A percentile compares a stretch with the other conserved stretches of the same genome.
These are phyloP conservation scores for Ophiostoma triangulosporum DNA, from an alignment of 2,329 filamentous ascomycete species.

Conservation along the genomic window DNA sequence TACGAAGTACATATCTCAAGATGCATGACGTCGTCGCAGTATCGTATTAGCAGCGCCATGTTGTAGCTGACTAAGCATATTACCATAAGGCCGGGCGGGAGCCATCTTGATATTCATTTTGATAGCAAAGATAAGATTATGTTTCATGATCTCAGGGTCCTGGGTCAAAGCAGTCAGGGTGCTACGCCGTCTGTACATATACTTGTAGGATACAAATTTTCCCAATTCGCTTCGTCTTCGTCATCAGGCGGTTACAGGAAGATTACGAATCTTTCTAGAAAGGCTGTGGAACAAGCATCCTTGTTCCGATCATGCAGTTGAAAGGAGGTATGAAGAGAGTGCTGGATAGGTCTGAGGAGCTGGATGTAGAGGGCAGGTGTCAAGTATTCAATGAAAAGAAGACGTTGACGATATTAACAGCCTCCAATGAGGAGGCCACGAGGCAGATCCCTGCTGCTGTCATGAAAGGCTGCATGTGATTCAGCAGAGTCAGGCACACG, in stretches of 20 bases:
- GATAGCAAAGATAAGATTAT: neutral
- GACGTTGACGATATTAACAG: too few relatives aligned
- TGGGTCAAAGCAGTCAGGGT: neutral
- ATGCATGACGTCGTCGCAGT: too few relatives aligned
- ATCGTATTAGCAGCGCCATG: too few relatives aligned
- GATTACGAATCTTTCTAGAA: constrained; percentile 9
- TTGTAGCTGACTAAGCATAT: too few relatives aligned
- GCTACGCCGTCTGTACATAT: neutral
- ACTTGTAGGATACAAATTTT: neutral
- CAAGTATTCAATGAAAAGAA: neutral
- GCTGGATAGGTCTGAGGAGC: too few relatives aligned
- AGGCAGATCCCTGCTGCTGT: neutral
- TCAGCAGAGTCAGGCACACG: too few relatives aligned
- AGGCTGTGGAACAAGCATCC: constrained; percentile 4
- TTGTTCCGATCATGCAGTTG: constrained; percentile 7
- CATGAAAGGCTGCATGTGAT: too few relatives aligned
- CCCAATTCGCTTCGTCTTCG: neutral
- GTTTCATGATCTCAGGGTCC: constrained; percentile 6
- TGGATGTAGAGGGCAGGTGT: neutral
- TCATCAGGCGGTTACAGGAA: neutral
- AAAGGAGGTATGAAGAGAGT: neutral
- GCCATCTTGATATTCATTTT: neutral
- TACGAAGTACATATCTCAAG: too few relatives aligned
- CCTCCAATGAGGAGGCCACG: too few relatives aligned
- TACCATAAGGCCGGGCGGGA: too few relatives aligned